Percentiles rank a stretch among this genome's conserved stretches.
Conservation (phyloP, 305 asterid genomes). For the Coffea humblotiana region DNA sequence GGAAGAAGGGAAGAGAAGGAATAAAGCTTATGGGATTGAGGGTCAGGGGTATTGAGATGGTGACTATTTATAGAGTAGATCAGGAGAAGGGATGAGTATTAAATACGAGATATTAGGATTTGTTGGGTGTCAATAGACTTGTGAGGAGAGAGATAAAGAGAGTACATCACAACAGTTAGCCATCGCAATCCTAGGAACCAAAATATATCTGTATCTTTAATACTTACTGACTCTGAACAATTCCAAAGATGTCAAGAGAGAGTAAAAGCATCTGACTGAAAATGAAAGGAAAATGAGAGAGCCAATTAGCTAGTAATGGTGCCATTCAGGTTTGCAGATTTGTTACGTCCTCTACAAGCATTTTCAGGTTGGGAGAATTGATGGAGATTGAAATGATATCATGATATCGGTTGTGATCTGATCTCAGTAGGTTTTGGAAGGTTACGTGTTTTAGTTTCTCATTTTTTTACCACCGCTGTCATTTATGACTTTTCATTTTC, state of each 20-base stretch:
- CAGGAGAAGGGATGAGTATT: conserved; percentile 11
- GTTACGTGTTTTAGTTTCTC: conserved; percentile 8
- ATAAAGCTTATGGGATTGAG: background rate
- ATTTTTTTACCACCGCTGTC: background rate
- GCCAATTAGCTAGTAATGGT: conserved; percentile 1
- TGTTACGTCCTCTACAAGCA: conserved; percentile 5
- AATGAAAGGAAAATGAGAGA: background rate
- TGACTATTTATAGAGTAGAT: conserved; percentile 11
- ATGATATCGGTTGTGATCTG: background rate
- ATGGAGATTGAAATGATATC: background rate
- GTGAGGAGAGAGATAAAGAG: background rate
- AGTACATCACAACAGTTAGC: conserved; percentile 6
- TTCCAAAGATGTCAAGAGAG: conserved; percentile 14
- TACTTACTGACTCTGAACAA: conserved; percentile 6
- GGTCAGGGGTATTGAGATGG: background rate
- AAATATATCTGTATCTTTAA: conserved; percentile 5
- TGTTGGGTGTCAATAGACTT: background rate
- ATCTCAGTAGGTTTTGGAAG: background rate
- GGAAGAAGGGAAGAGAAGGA: background rate
- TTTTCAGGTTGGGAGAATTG: conserved; percentile 8
- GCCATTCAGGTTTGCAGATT: conserved; percentile 5
- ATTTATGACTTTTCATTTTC: background rate
- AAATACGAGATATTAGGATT: conserved; percentile 12
- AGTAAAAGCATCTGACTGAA: background rate
- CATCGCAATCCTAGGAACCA: conserved; percentile 20